Conservation (phyloP, 169 alveolate species). For the Prorocentrum cordatum region DNA sequence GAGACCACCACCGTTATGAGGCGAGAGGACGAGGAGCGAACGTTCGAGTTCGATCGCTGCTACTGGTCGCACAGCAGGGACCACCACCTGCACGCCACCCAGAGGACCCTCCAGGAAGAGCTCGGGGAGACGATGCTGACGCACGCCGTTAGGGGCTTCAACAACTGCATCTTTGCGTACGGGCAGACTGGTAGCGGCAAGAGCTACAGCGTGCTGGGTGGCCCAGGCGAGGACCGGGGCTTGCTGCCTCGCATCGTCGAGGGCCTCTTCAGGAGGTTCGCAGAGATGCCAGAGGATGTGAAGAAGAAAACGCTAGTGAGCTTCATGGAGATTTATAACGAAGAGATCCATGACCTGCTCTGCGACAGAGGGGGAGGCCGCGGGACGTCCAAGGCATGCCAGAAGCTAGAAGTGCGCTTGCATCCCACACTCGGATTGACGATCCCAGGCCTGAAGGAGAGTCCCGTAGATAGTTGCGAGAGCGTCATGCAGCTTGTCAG, state of each 20-base stretch:
- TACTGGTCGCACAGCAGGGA: conserved; percentile 47
- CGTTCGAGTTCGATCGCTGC: background rate
- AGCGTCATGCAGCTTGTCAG: conserved; percentile 11
- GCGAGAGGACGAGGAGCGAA: background rate
- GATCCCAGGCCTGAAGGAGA: conserved; percentile 21
- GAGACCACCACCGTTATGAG: background rate
- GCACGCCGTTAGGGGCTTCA: conserved; percentile 49
- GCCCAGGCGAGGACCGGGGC: conserved; percentile 46
- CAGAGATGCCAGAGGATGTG: background rate
- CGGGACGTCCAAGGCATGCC: background rate
- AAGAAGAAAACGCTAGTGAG: conserved; percentile 58
- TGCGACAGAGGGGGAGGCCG: conserved; percentile 13
- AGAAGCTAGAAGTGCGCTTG: background rate
- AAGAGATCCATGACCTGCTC: conserved; percentile 44
- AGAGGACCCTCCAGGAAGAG: conserved; percentile 13
- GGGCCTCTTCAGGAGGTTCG: conserved; percentile 24
- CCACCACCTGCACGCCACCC: conserved; percentile 28
- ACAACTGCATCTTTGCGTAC: conserved; percentile 58
- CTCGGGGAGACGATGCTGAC: background rate
- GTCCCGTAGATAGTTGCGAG: conserved; percentile 17
- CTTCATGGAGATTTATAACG: conserved; percentile 42
- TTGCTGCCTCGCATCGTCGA: conserved; percentile 29
- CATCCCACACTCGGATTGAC: background rate
- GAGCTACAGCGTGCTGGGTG: conserved; percentile 55
- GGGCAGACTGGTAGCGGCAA: conserved; percentile 51